These are phyloP conservation scores for Pelargonium cotyledonis DNA, from an alignment of 441 rosid genomes.

Conservation along the genomic window DNA sequence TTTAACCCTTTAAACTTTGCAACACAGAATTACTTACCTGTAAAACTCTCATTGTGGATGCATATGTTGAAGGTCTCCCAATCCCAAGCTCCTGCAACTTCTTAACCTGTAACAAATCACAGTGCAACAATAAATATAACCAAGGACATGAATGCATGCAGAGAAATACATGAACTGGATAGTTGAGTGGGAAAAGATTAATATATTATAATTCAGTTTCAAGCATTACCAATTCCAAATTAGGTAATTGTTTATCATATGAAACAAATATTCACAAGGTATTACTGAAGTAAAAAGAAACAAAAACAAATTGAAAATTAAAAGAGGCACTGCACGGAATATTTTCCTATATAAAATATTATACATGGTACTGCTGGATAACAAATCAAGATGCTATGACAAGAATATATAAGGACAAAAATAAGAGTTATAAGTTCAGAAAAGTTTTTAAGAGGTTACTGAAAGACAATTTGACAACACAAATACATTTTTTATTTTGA, in stretches of 20 bases:
- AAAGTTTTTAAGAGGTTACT: too few relatives aligned
- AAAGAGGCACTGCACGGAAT: background rate
- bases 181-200: background rate
- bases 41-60: conserved; percentile 79
- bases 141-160: background rate
- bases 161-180: conserved; percentile 1
- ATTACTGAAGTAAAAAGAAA: background rate
- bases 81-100: conserved; percentile 98
- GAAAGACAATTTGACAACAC: too few relatives aligned
- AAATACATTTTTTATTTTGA: too few relatives aligned
- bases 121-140: conserved; percentile 18
- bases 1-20: too few relatives aligned
- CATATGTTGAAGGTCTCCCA: conserved; percentile 97
- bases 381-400: background rate
- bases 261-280: background rate
- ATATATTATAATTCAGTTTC: background rate
- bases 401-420: too few relatives aligned
- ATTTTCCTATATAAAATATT: too few relatives aligned
- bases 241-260: background rate
- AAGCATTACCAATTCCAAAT: background rate
- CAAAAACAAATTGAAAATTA: background rate
- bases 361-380: background rate
- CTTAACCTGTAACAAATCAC: conserved; percentile 57
- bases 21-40: conserved; percentile 43
- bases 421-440: too few relatives aligned